Evolutionary conservation across 192 early-diverging fungal species (phyloP).

Genomic region (Backusella morwellensis): DNA sequence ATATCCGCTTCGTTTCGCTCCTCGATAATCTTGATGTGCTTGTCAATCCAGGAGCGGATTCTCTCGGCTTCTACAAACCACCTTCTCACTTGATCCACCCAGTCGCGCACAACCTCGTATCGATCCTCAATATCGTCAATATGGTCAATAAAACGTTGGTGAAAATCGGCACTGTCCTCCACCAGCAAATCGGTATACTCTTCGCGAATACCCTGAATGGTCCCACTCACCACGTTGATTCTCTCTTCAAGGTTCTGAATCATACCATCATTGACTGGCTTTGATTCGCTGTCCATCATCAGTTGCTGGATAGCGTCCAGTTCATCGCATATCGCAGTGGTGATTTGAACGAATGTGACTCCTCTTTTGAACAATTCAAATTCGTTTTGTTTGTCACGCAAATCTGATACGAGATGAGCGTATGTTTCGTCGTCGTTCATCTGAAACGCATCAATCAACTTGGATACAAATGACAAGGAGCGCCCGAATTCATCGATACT

Average conservation of each 20-base stretch:
- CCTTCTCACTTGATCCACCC: conserved; percentile 33
- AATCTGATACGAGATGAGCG: neutral
- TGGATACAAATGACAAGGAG: neutral
- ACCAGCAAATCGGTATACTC: conserved; percentile 12
- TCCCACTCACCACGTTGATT: conserved; percentile 16
- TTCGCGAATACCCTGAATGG: conserved; percentile 15
- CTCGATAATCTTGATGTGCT: conserved; percentile 26
- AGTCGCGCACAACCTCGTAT: conserved; percentile 11
- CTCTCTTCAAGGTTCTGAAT: conserved; percentile 25
- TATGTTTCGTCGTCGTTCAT: neutral
- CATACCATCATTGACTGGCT: conserved; percentile 10
- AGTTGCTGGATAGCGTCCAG: conserved; percentile 24
- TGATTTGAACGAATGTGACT: conserved; percentile 12
- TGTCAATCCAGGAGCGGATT: conserved; percentile 30
- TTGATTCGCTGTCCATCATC: conserved; percentile 21
- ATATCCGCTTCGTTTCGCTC: conserved; percentile 16
- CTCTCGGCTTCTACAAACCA: conserved; percentile 35
- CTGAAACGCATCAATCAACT: neutral
- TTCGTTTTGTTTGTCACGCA: neutral
- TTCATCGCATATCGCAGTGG: conserved; percentile 17
- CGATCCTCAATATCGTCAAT: conserved; percentile 14
- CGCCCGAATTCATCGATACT: neutral
- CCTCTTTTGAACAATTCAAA: conserved; percentile 14
- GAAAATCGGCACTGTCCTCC: neutral
- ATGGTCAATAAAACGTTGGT: neutral